Evolutionary conservation across 1,284 basidiomycete species (phyloP).

Genomic region (Leccinum angustisporum): DNA sequence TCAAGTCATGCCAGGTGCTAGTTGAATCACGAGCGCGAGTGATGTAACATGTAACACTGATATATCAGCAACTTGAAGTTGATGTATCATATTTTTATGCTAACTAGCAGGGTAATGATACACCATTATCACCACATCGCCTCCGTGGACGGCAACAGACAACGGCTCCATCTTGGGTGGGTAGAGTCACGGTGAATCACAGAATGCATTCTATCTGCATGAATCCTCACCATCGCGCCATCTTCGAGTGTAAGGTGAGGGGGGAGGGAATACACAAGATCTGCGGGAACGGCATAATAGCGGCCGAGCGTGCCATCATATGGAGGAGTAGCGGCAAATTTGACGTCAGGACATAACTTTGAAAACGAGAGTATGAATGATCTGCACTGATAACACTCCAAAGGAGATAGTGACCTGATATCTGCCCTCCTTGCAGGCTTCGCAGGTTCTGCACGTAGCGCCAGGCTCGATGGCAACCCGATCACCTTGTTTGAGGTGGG

Average conservation of each 20-base stretch:
- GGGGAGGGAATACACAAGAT: conserved; percentile 75
- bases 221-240: conserved; percentile 68
- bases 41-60: no score
- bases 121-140: no score
- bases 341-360: conserved; percentile 74
- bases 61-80: no score
- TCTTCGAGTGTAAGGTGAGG: conserved; percentile 76
- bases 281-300: conserved; percentile 76
- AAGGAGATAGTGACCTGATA: conserved; percentile 62
- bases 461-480: conserved; percentile 88
- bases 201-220: neutral
- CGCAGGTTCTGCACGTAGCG: conserved; percentile 70
- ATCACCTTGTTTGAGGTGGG: conserved; percentile 72
- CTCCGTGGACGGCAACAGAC: conserved; percentile 75
- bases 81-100: no score
- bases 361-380: conserved; percentile 8
- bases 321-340: conserved; percentile 88
- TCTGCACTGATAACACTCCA: neutral
- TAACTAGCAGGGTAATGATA: no score
- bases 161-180: conserved; percentile 86
- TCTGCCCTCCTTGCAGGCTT: conserved; percentile 73
- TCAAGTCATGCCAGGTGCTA: no score
- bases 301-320: conserved; percentile 85
- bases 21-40: no score
- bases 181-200: conserved; percentile 1